These are phyloP conservation scores for Sarocladium brachiariae DNA, from an alignment of 2,329 filamentous ascomycete species.

Conservation along the genomic window DNA sequence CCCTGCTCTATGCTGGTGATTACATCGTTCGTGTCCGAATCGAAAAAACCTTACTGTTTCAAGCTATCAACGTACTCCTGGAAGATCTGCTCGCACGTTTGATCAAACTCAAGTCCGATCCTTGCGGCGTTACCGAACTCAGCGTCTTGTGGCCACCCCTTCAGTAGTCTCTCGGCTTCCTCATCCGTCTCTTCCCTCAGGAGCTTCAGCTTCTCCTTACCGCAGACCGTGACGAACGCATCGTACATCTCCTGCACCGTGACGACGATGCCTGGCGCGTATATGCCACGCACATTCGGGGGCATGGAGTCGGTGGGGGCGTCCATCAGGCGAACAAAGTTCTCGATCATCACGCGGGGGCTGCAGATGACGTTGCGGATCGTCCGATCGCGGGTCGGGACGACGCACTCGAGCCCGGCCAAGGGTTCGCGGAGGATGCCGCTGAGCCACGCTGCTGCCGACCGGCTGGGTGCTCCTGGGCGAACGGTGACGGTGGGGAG, in stretches of 20 bases:
- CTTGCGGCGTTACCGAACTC: slow-evolving; percentile 24
- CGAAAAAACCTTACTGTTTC: slow-evolving; percentile 5
- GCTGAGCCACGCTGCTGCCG: slow-evolving; percentile 51
- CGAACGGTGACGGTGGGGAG: slow-evolving; percentile 55
- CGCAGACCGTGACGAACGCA: slow-evolving; percentile 38
- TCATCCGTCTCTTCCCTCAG: slow-evolving; percentile 39
- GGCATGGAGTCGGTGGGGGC: slow-evolving; percentile 16
- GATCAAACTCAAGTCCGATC: slow-evolving; percentile 8
- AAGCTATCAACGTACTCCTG: slow-evolving; percentile 10
- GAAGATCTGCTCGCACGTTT: slow-evolving; percentile 9
- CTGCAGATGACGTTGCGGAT: slow-evolving; percentile 44
- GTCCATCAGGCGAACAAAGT: slow-evolving; percentile 30
- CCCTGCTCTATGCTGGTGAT: no score
- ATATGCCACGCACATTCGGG: slow-evolving; percentile 23
- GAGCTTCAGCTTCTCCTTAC: slow-evolving; percentile 31
- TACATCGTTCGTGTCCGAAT: no score
- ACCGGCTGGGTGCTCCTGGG: slow-evolving; percentile 41
- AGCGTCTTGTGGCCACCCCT: slow-evolving; percentile 43
- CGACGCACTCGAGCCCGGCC: slow-evolving; percentile 34
- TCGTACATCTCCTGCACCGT: slow-evolving; percentile 43
- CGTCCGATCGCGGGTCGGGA: slow-evolving; percentile 35
- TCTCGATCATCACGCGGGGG: slow-evolving; percentile 37
- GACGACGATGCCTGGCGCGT: slow-evolving; percentile 41
- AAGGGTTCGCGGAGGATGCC: slow-evolving; percentile 52
- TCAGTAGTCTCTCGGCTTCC: slow-evolving; percentile 39